Conservation (phyloP, 192 early-diverging fungal species). For the Backusella circina region DNA sequence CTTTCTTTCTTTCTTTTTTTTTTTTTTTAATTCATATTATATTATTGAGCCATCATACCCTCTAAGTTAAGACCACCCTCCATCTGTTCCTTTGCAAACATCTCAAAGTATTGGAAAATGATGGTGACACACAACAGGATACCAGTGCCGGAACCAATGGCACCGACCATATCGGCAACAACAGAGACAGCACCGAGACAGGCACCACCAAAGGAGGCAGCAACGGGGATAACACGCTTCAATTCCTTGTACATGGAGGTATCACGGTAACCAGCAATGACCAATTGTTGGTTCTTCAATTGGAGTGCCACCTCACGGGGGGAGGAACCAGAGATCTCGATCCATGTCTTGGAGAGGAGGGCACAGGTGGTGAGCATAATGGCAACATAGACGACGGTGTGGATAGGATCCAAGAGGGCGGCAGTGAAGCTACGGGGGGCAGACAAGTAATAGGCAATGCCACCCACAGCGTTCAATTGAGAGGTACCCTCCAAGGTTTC, state of each 20-base stretch:
- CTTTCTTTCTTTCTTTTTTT: background rate
- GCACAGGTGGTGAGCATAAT: conserved; percentile 97
- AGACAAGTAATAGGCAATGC: conserved; percentile 97
- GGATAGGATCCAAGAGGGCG: conserved; percentile 89
- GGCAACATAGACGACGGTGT: conserved; percentile 89
- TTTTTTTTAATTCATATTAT: background rate
- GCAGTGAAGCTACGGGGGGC: conserved; percentile 85
- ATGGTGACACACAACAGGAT: conserved; percentile 97
- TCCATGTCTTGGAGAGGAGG: conserved; percentile 97
- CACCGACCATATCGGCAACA: conserved; percentile 94
- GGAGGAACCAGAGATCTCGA: conserved; percentile 97
- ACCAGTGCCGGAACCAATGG: conserved; percentile 99
- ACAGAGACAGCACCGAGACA: conserved; percentile 95
- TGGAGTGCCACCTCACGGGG: conserved; percentile 97
- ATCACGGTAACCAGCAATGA: conserved; percentile 92
- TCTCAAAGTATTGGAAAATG: conserved; percentile 48
- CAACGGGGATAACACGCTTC: conserved; percentile 97
- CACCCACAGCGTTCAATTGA: conserved; percentile 89
- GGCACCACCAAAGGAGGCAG: conserved; percentile 96
- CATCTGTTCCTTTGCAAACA: conserved; percentile 41
- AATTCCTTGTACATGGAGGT: too few species aligned
- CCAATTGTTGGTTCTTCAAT: conserved; percentile 96
- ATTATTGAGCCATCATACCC: conserved; percentile 26
- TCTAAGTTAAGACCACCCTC: conserved; percentile 30
- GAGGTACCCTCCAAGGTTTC: conserved; percentile 91